Evolutionary conservation across 177 flowering plant genomes (phyloP).

Genomic region (Vitis hybrid): DNA sequence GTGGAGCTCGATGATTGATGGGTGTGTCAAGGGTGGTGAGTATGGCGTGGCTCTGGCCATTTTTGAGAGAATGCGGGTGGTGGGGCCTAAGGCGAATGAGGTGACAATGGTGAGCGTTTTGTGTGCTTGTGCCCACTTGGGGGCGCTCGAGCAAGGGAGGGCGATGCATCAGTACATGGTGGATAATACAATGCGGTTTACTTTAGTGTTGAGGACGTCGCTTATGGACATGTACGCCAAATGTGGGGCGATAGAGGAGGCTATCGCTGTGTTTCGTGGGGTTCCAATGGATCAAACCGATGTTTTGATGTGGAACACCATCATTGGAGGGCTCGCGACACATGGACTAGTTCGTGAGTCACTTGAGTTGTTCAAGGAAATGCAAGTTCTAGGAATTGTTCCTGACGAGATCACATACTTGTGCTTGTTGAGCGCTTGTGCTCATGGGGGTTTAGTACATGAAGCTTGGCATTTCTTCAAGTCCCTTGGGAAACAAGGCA

Average conservation of each 20-base stretch:
- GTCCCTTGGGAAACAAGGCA: constrained; percentile 22
- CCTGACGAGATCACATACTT: constrained; percentile 51
- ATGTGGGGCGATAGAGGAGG: constrained; percentile 50
- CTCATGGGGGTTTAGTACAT: constrained; percentile 46
- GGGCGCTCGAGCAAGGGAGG: constrained; percentile 39
- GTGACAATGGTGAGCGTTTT: constrained; percentile 53
- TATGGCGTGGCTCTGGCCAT: constrained; percentile 31
- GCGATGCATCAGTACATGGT: constrained; percentile 32
- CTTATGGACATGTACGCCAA: constrained; percentile 55
- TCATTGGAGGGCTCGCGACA: constrained; percentile 48
- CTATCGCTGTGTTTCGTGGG: constrained; percentile 31
- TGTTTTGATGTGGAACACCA: constrained; percentile 49
- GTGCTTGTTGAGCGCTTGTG: constrained; percentile 47
- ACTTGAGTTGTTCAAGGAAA: constrained; percentile 34
- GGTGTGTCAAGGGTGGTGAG: constrained; percentile 40
- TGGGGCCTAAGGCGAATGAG: constrained; percentile 37
- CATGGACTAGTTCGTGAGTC: constrained; percentile 40
- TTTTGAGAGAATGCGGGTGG: constrained; percentile 29
- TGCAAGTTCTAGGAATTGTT: constrained; percentile 25
- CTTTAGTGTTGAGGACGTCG: constrained; percentile 33
- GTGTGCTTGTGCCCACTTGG: constrained; percentile 50
- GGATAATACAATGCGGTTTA: constrained; percentile 33
- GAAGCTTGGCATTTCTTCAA: constrained; percentile 41
- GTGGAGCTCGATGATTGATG: constrained; percentile 52
- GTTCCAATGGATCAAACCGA: constrained; percentile 19